phyloP scores from a whole-genome alignment of 805 yeast species.

The Ogataea glucozyma region DNA sequence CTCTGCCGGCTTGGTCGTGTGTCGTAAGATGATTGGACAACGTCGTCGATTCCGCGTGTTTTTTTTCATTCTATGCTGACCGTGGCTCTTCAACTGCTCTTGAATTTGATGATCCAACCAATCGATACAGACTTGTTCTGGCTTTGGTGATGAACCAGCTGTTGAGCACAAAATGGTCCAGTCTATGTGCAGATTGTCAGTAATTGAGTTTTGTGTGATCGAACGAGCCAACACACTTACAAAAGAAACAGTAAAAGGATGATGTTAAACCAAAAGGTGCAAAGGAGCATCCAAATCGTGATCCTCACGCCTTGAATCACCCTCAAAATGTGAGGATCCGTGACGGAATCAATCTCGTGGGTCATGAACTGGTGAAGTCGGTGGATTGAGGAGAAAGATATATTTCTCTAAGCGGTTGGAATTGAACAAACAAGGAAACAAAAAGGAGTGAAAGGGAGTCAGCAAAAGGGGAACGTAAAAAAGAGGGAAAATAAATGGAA shows the following conservation, averaged over 20 bases:
- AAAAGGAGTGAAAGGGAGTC: no score
- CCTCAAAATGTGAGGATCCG: constrained; percentile 7
- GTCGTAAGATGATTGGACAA: no score
- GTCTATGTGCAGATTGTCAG: not conserved
- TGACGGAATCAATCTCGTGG: not conserved
- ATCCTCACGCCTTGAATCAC: constrained; percentile 8
- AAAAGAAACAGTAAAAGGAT: constrained; percentile 15
- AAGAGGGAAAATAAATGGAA: no score
- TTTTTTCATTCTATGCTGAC: not conserved
- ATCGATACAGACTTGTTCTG: constrained; percentile 8
- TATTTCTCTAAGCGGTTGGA: no score
- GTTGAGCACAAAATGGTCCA: constrained; percentile 17
- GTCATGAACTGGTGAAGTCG: not conserved
- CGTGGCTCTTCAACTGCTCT: not conserved
- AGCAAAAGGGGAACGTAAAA: no score
- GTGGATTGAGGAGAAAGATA: not conserved
- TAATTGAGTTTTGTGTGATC: not conserved
- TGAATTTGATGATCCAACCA: not conserved
- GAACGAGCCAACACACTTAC: constrained; percentile 10
- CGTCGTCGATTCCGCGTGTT: no score
- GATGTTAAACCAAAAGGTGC: constrained; percentile 17
- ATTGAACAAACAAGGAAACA: no score
- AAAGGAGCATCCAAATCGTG: constrained; percentile 15
- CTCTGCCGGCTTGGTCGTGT: no score
- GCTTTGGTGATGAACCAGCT: constrained; percentile 10